Evolutionary conservation across 495 filamentous ascomycete species (phyloP), one percentile per base, ranked within the genome.

Genomic region (Penicillium malachiteum): DNA sequence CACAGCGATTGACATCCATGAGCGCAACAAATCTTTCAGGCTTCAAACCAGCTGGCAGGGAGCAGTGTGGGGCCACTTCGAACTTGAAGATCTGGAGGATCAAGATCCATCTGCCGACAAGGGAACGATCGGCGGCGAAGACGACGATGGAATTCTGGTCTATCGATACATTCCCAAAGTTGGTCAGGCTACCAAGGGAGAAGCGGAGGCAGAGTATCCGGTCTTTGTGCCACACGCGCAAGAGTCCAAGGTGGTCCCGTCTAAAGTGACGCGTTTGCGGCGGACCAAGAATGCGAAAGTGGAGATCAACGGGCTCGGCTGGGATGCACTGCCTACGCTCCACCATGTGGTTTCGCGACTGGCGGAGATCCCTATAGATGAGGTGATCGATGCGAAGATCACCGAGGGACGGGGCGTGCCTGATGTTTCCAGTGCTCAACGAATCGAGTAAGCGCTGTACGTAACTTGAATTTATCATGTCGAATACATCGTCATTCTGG

Each of bases 281-380:
- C 69, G 63, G 43, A 66, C 74, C n/a, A 64, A 61, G 13, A 74
- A 72, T 44, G 75, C 75, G 7, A 70, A 59, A n/a, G 63, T 82
- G 51, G 63, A 68, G 43, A 71, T 83, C 35, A 65, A 78, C 35
- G 61, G 59, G 5, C 59, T 77, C 16, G 71, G 77, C 51, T 79
- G 73, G 79, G 65, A 80, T 30, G 62, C 62, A 16, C 58, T 85
- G 48, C 82, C 83, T 0, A 84, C 80, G 2, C 63, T 84, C 38
- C 79, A 85, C 56, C 79, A 83, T 66, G 67, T 85, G 26, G 63
- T 81, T 18, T 64, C 66, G 39, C 65, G 68, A 26, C 54, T 84
- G 55, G 77, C 72, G 0, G 79, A 82, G 47, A 72, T 86, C 42
- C 82, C 79, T 0, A 64, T 81, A 7, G 81, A 81, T 58, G 76